Evolutionary conservation across 1,284 basidiomycete genomes (phyloP).

Genomic region (Ganoderma resinaceum): DNA sequence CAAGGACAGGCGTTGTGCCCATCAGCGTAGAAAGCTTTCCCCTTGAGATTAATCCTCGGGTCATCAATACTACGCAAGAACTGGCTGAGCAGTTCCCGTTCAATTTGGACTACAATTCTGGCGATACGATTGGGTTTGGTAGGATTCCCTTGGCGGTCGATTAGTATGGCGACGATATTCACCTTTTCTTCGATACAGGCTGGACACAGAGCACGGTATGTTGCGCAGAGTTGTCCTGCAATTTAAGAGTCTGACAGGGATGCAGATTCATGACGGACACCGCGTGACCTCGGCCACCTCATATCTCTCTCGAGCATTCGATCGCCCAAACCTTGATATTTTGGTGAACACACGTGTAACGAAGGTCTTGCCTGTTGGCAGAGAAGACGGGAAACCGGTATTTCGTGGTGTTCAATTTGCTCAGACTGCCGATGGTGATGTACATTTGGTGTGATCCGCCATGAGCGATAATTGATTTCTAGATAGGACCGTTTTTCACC

Average conservation of each 20-base stretch:
- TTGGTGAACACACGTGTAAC: slow-evolving; percentile 48
- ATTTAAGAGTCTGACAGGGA: neutral
- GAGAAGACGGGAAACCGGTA: slow-evolving; percentile 23
- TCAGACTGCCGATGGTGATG: slow-evolving; percentile 27
- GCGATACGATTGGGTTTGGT: slow-evolving; percentile 45
- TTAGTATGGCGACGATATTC: neutral
- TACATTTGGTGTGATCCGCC: neutral
- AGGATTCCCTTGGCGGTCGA: neutral
- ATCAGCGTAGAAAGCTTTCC: slow-evolving; percentile 43
- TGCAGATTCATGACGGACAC: slow-evolving; percentile 32
- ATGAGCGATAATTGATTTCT: neutral
- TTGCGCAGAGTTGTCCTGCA: neutral
- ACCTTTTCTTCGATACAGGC: slow-evolving; percentile 29
- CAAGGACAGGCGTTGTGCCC: slow-evolving; percentile 26
- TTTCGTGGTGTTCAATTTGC: slow-evolving; percentile 44
- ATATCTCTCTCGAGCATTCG: slow-evolving; percentile 39
- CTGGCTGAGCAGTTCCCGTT: slow-evolving; percentile 44
- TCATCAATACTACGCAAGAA: slow-evolving; percentile 41
- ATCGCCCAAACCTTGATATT: slow-evolving; percentile 49
- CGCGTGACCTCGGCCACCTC: slow-evolving; percentile 38
- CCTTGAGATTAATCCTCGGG: slow-evolving; percentile 14
- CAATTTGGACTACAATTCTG: slow-evolving; percentile 46
- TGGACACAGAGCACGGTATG: slow-evolving; percentile 34
- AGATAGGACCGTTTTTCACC: slow-evolving; percentile 19
- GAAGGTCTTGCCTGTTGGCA: slow-evolving; percentile 40